These are phyloP conservation scores for Daldinia decipiens DNA, from an alignment of 495 filamentous ascomycete species.

Conservation along the genomic window DNA sequence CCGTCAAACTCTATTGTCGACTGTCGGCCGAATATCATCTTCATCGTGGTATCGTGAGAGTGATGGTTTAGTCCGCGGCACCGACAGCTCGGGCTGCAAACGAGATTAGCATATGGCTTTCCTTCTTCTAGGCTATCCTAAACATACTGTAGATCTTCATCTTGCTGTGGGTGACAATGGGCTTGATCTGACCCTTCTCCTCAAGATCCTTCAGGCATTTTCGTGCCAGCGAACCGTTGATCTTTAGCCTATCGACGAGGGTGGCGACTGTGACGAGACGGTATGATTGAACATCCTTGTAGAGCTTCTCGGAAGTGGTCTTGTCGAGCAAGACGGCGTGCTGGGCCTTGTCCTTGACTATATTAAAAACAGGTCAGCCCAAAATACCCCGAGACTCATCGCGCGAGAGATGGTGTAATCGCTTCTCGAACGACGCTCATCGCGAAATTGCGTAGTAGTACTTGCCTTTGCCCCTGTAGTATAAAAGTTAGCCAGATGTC, in stretches of 20 bases:
- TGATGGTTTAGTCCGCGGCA: constrained; percentile 63
- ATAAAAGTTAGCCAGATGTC: constrained; percentile 40
- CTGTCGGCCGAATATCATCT: constrained; percentile 42
- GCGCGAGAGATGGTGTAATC: constrained; percentile 19
- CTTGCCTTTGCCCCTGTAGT: constrained; percentile 49
- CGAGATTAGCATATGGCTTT: constrained; percentile 49
- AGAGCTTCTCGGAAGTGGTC: constrained; percentile 85
- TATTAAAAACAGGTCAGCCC: constrained; percentile 44
- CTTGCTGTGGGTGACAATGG: constrained; percentile 95
- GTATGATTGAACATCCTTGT: constrained; percentile 99
- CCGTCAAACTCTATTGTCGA: constrained; percentile 42
- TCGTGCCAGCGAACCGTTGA: constrained; percentile 97
- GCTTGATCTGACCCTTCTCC: constrained; percentile 98
- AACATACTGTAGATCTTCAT: constrained; percentile 97
- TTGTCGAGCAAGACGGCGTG: constrained; percentile 88
- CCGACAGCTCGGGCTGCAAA: constrained; percentile 68
- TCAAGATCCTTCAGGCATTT: constrained; percentile 91
- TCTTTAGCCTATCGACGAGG: constrained; percentile 99
- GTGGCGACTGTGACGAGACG: constrained; percentile 98
- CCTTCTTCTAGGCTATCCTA: neutral
- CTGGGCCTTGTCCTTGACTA: constrained; percentile 99
- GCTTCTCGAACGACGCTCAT: constrained; percentile 26
- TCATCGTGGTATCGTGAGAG: constrained; percentile 51
- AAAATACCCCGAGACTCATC: constrained; percentile 13
- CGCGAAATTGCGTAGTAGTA: constrained; percentile 37